Base-by-base conservation (phyloP, 2,329 filamentous ascomycete genomes). In the Aspergillus ustus region DNA sequence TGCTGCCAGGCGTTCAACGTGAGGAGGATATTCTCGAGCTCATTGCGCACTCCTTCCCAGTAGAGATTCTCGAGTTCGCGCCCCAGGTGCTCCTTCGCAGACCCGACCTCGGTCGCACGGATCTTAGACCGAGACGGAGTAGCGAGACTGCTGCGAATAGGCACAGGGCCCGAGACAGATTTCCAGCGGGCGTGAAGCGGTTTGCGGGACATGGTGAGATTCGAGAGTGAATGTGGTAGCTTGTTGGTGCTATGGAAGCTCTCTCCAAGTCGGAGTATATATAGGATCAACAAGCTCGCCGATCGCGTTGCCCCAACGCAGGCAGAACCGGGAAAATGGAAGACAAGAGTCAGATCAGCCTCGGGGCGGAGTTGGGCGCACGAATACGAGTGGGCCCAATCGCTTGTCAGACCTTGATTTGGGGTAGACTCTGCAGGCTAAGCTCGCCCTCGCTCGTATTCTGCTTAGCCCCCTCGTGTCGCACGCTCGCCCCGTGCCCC, bases 11-110 rank as follows among this genome's bases (percentile, higher is more conserved):
- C 61, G 20, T 64, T 63, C n/a, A 80, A 63, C 0, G 77, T 77
- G 15, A 70, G 60, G 4, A 80, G 45, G 22, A 80, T 72, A 46
- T 73, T 65, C 40, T 74, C 69, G 1, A 80, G 63, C 56, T 80
- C 78, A 2, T 65, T 51, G 43, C 68, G 66, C 2, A 77, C 74
- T 1, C 75, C 78, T 2, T 68, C 63, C 78, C 78, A 80, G 62
- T 80, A 80, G 45, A 80, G 60, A 7, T 62, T 59, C 57, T 72
- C 67, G 2, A 77, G 63, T 59, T 74, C 68, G 0, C 40, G 22
- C n/a, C 64, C 61, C 15, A 76, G 66, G 19, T 66, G 59, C 11
- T 55, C 54, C 8, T 54, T 66, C 3, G 48, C 61, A 8, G 57
- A 31, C 0, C 63, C 64, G 45, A 66, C 25, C 5, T 29, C 44